phyloP scores from a whole-genome alignment of 2,329 filamentous ascomycete species.

The Aspergillus novofumigatus region DNA sequence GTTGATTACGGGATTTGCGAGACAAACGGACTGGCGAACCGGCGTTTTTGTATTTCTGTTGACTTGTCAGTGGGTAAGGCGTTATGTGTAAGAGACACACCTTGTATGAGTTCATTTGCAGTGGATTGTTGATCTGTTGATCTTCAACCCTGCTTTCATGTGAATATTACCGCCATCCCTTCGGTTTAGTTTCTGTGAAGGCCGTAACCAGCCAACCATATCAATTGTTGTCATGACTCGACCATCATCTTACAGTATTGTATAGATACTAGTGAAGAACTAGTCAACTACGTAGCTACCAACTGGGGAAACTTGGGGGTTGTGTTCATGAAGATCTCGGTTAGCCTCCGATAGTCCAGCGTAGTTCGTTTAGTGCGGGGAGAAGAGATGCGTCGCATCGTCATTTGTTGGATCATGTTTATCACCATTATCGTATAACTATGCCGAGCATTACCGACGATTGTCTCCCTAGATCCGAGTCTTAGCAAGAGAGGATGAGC shows the following conservation, averaged over 20 bases:
- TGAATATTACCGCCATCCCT: neutral
- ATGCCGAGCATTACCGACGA: neutral
- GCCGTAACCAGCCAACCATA: neutral
- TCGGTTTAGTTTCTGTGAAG: neutral
- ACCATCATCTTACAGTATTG: neutral
- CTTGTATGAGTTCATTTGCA: neutral
- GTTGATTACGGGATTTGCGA: constrained; percentile 2
- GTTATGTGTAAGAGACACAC: neutral
- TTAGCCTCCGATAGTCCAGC: neutral
- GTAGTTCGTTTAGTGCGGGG: neutral
- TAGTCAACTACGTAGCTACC: too few species aligned
- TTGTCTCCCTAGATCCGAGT: neutral
- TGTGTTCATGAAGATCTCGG: neutral
- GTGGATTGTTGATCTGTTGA: neutral
- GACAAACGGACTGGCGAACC: neutral
- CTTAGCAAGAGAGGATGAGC: too few species aligned
- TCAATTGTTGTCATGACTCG: neutral
- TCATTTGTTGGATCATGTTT: neutral
- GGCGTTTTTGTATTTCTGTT: neutral
- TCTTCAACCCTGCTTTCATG: neutral
- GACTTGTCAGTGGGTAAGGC: neutral
- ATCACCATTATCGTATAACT: neutral
- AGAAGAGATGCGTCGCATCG: neutral
- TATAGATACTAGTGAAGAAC: neutral
- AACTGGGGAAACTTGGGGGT: neutral